phyloP scores from a whole-genome alignment of 2,329 filamentous ascomycete species.

The Alternaria novae-zelandiae region DNA sequence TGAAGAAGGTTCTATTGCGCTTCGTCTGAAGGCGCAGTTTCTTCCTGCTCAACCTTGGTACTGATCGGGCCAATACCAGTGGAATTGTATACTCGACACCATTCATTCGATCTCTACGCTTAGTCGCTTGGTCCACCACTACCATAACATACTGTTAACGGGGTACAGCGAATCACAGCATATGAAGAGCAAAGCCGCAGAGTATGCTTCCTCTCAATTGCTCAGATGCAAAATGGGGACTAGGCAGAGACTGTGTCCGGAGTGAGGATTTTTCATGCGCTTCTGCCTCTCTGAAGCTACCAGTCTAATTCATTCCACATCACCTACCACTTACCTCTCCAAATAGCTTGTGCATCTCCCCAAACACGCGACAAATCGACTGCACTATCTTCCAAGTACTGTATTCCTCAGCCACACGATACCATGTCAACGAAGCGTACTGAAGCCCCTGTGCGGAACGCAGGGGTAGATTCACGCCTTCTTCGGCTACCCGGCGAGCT shows the following conservation, averaged over 20 bases:
- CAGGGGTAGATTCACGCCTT: neutral
- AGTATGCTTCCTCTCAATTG: neutral
- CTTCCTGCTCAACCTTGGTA: neutral
- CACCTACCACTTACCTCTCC: neutral
- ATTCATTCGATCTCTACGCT: neutral
- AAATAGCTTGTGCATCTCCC: neutral
- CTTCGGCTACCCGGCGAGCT: slow-evolving; percentile 3
- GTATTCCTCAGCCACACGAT: neutral
- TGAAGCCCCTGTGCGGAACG: neutral
- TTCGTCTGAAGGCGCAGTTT: neutral
- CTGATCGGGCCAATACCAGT: neutral
- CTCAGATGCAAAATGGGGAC: neutral
- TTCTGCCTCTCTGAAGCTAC: neutral
- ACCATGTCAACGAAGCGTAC: neutral
- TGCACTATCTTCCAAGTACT: neutral
- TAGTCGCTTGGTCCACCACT: neutral
- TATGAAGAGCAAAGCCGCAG: neutral
- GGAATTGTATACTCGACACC: neutral
- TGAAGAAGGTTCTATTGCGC: neutral
- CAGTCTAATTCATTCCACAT: neutral
- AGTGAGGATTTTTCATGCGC: neutral
- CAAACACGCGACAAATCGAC: neutral
- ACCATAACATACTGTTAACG: neutral
- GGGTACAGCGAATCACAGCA: neutral
- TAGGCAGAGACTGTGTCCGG: fast-evolving